Evolutionary conservation across 208 protist genomes (phyloP), one percentile per base, ranked within the genome.

Genomic region (Leishmania guyanensis): DNA sequence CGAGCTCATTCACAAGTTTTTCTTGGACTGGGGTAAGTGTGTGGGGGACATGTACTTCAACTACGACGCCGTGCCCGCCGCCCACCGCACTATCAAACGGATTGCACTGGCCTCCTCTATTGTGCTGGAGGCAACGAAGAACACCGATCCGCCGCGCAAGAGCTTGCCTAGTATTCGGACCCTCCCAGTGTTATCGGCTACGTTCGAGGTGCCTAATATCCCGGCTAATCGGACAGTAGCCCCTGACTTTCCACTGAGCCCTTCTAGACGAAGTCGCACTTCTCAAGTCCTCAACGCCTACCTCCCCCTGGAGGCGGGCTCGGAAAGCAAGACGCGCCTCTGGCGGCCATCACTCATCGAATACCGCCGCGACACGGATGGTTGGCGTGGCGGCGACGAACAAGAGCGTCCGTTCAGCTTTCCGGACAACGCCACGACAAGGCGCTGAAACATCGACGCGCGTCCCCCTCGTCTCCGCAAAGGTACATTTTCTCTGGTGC

Each of bases 31-130:
- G 92, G 88, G 83, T 3, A 65, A 80, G 48, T 90, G 86, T 51
- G 87, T 97, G 9, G 80, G 84, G 39, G 92, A 94, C 79, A 81
- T 92, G 70, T 95, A 97, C 85, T 97, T 97, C 78, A 92, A 92
- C 84, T 87, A 88, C 73, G 84, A 89, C 65, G 50, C 48, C 53
- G 91, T 92, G 0, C 84, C 90, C 9, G 54, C 80, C 1, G 83
- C 82, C 0, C 88, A 94, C 75, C 87, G 88, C 62, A 95, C 90
- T 5, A 89, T 95, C 64, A 83, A 86, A 72, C 88, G 88, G 51
- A 91, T 96, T 62, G 93, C 93, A 1, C 76, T 91, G 36, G 90
- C 90, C 22, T 94, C 93, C 48, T 86, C 83, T 33, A 84, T 91
- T n/a, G 84, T 91, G 8, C 80, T 95, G 22, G 73, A 89, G 71